Percentiles rank a stretch among this genome's conserved stretches.
phyloP scores from a whole-genome alignment of 192 early-diverging fungal genomes.

The Backusella macrospora region DNA sequence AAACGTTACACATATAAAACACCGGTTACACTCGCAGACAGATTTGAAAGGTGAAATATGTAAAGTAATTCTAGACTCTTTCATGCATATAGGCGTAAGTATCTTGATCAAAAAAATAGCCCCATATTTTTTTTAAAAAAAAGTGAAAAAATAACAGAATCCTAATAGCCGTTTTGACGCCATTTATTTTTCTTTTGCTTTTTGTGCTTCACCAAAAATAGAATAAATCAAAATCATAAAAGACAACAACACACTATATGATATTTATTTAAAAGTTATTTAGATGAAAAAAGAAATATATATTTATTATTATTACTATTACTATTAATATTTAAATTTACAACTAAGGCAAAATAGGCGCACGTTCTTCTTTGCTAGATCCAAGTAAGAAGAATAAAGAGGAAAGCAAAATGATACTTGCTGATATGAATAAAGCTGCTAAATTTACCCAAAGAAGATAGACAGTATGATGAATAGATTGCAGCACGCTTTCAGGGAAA shows the following conservation, averaged over 20 bases:
- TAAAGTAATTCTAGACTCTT: neutral
- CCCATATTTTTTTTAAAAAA: neutral
- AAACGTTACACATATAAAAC: neutral
- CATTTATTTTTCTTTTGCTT: neutral
- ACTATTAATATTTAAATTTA: neutral
- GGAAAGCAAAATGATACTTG: neutral
- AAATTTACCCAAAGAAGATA: constrained; percentile 4
- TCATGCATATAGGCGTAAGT: neutral
- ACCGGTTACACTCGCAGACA: neutral
- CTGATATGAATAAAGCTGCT: constrained; percentile 1
- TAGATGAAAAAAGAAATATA: neutral
- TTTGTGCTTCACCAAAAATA: neutral
- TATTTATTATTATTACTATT: neutral
- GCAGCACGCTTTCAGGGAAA: neutral
- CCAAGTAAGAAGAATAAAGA: neutral
- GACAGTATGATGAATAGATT: neutral
- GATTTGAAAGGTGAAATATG: neutral
- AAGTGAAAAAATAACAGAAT: neutral
- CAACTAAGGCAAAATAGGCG: neutral
- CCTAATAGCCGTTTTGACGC: neutral
- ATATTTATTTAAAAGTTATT: neutral
- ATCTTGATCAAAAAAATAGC: neutral
- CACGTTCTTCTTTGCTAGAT: neutral
- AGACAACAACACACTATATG: neutral
- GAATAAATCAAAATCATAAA: neutral